Evolutionary conservation across 225 moss, liverwort and hornwort genomes (phyloP).

Genomic region (Thuidium tamariscinum): DNA sequence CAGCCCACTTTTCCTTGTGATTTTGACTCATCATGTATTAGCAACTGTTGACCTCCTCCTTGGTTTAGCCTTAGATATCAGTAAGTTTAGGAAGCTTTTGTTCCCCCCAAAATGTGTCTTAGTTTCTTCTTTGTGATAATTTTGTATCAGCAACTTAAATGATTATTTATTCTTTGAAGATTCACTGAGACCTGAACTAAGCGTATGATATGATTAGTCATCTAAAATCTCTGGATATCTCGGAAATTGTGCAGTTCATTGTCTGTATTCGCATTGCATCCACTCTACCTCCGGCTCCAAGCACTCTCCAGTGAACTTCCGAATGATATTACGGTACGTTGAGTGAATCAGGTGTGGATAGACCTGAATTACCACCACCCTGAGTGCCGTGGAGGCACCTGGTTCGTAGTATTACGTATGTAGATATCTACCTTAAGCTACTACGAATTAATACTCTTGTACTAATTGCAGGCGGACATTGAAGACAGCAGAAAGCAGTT

Average conservation of each 20-base stretch:
- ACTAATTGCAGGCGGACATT: conserved; percentile 45
- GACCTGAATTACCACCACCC: background rate
- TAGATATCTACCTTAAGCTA: background rate
- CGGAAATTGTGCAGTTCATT: conserved; percentile 49
- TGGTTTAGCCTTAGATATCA: background rate
- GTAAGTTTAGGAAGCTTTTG: background rate
- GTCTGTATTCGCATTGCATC: conserved; percentile 90
- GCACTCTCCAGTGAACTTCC: conserved; percentile 54
- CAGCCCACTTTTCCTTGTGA: background rate
- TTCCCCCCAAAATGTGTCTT: too few species aligned
- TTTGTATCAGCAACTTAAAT: background rate
- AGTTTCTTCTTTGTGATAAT: background rate
- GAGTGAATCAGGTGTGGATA: background rate
- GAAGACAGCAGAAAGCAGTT: conserved; percentile 29
- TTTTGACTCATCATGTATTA: background rate
- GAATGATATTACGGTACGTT: conserved; percentile 49
- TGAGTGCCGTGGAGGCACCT: background rate
- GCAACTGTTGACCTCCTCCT: background rate
- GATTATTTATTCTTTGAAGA: background rate
- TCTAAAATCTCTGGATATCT: background rate
- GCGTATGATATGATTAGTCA: background rate
- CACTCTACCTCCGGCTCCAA: conserved; percentile 77
- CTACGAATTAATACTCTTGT: background rate
- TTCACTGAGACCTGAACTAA: background rate
- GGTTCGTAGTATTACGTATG: background rate